Percentiles rank a stretch among this genome's conserved stretches.
phyloP scores from a whole-genome alignment of 331 rosid species.

The Malus hybrid region DNA sequence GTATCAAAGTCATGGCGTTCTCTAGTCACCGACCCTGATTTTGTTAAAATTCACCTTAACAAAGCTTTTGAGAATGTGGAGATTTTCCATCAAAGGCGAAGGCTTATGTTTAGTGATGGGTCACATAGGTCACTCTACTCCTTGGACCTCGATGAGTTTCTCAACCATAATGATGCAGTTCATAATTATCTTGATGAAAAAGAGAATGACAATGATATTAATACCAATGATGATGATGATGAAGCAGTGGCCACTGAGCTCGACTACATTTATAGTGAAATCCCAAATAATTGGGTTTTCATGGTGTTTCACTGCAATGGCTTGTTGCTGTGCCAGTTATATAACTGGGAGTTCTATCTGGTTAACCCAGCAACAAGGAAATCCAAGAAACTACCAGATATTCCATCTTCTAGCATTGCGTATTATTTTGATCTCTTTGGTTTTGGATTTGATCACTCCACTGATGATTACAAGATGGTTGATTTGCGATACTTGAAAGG shows the following conservation, averaged over 20 bases:
- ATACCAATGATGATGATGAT: neutral
- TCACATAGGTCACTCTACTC: neutral
- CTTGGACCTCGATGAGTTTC: neutral
- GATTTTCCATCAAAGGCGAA: neutral
- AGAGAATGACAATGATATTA: neutral
- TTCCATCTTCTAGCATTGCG: neutral
- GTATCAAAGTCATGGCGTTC: constrained; percentile 5
- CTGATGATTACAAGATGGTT: constrained; percentile 5
- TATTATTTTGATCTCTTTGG: neutral
- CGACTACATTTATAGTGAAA: neutral
- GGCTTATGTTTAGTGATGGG: neutral
- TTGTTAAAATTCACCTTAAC: neutral
- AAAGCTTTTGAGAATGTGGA: neutral
- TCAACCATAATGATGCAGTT: neutral
- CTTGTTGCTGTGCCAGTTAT: neutral
- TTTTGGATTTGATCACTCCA: constrained; percentile 1
- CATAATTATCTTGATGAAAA: neutral
- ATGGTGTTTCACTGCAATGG: neutral
- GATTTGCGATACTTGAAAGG: no score
- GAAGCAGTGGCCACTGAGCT: neutral
- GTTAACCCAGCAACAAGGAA: neutral
- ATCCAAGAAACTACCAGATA: neutral
- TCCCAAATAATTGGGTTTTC: neutral
- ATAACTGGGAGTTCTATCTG: neutral
- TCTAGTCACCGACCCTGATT: neutral